Evolutionary conservation across 176 grass and related monocot genomes (phyloP).

Genomic region (Lolium multiflorum): DNA sequence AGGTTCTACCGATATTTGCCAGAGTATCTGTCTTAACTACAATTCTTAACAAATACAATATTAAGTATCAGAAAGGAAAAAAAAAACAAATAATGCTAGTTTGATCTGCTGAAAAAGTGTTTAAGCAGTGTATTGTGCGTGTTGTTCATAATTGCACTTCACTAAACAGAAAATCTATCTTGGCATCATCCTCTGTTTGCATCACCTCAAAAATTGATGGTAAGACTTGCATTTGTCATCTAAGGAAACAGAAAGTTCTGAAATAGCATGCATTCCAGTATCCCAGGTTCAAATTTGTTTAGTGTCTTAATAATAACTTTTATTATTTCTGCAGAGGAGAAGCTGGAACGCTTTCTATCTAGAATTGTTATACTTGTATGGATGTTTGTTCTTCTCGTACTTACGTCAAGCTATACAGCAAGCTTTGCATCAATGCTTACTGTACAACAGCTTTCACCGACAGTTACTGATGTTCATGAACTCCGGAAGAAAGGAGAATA

Average conservation of each 20-base stretch:
- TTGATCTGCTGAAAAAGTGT: neutral
- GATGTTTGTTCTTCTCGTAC: conserved; percentile 50
- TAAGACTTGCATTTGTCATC: neutral
- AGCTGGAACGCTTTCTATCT: conserved; percentile 47
- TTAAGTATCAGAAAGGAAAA: neutral
- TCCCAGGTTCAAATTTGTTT: neutral
- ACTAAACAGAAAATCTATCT: neutral
- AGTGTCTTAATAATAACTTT: neutral
- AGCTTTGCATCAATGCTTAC: conserved; percentile 69
- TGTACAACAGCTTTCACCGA: conserved; percentile 51
- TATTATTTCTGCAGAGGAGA: conserved; percentile 51
- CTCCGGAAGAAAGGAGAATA: conserved; percentile 43
- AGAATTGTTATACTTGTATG: conserved; percentile 42
- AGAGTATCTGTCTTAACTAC: neutral
- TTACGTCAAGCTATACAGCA: conserved; percentile 65
- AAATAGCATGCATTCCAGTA: neutral
- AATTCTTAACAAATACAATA: neutral
- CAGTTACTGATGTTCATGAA: conserved; percentile 46
- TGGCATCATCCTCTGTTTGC: neutral
- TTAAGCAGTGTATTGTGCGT: neutral
- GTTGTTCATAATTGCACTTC: neutral
- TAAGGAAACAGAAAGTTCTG: neutral
- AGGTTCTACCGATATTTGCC: no score
- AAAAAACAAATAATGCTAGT: neutral
- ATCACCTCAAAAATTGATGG: neutral